Evolutionary conservation across 257 asterid genomes (phyloP).

Genomic region (Henckelia pumila): DNA sequence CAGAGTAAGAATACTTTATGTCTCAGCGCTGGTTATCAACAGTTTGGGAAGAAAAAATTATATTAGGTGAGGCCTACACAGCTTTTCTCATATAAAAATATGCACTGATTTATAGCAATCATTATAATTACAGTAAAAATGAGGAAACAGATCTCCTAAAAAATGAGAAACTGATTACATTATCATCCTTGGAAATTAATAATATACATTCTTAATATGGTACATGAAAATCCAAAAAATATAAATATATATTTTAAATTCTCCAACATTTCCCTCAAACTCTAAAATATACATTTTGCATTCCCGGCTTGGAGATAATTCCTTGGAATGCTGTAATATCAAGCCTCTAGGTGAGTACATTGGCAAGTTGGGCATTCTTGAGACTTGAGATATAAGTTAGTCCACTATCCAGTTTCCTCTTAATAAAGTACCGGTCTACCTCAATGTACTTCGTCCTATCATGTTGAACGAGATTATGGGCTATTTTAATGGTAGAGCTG

Average conservation of each 20-base stretch:
- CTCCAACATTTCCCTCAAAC: too few relatives aligned
- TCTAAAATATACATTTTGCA: too few relatives aligned
- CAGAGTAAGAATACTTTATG: constrained; percentile 13
- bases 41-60: not conserved
- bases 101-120: not conserved
- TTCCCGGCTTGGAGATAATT: too few relatives aligned
- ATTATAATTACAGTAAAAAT: too few relatives aligned
- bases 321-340: not conserved
- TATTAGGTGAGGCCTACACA: not conserved
- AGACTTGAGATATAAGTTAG: not conserved
- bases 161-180: not conserved
- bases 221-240: too few relatives aligned
- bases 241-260: too few relatives aligned
- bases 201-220: not conserved
- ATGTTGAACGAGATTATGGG: not conserved
- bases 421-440: not conserved
- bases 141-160: too few relatives aligned
- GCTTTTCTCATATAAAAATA: too few relatives aligned
- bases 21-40: not conserved
- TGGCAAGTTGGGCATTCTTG: too few relatives aligned
- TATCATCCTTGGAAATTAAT: not conserved
- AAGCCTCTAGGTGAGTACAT: too few relatives aligned
- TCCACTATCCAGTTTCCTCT: not conserved
- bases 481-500: not conserved
- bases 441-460: not conserved